A percentile compares a stretch with the other conserved stretches of the same genome.
Conservation (phyloP, 345 rosid genomes). For the Acer campestre region DNA sequence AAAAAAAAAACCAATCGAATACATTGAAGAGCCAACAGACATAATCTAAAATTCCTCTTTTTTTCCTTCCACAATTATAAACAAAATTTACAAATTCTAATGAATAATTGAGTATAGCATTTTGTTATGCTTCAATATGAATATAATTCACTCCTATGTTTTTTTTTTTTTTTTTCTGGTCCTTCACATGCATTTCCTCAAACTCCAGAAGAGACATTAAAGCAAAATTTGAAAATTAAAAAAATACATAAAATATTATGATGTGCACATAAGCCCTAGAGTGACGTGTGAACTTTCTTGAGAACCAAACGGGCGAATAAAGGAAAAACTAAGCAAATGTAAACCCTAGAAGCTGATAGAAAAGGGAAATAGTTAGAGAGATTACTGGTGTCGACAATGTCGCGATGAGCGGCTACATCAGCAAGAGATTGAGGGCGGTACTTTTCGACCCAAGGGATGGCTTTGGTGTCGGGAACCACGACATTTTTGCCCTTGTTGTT, state of each 20-base stretch:
- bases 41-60: neutral
- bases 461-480: slow-evolving; percentile 48
- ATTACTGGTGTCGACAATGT: slow-evolving; percentile 93
- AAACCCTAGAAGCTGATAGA: slow-evolving; percentile 27
- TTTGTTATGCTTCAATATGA: no score
- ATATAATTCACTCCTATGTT: no score
- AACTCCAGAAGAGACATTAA: neutral
- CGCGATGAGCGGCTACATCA: slow-evolving; percentile 98
- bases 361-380: neutral
- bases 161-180: neutral
- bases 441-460: slow-evolving; percentile 97
- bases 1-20: neutral
- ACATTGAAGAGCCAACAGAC: neutral
- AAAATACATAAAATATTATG: neutral
- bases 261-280: neutral
- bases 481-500: slow-evolving; percentile 55
- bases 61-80: neutral
- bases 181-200: neutral
- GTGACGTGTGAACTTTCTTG: no score
- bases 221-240: neutral
- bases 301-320: no score
- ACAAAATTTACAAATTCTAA: neutral
- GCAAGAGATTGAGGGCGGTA: slow-evolving; percentile 94
- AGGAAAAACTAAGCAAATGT: no score
- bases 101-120: no score